Evolutionary conservation across 345 rosid genomes (phyloP).

Genomic region (Anastatica hierochuntica): DNA sequence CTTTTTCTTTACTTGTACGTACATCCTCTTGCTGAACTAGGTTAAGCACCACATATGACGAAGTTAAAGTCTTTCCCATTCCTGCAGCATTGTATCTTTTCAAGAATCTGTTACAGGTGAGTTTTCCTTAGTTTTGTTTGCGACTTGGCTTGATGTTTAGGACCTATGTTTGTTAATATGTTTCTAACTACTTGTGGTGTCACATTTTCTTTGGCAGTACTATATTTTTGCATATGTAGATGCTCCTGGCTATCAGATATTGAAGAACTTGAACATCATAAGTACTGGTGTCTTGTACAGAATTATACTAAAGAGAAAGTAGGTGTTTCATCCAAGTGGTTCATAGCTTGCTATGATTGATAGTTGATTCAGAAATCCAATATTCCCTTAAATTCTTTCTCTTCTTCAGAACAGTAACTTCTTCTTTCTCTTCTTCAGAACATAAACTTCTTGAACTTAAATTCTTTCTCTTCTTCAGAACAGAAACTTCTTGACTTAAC

Average conservation of each 20-base stretch:
- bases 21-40: constrained; percentile 33
- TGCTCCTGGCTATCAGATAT: constrained; percentile 96
- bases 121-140: background rate
- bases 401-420: too few species aligned
- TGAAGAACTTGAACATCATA: constrained; percentile 92
- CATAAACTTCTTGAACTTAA: too few species aligned
- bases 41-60: constrained; percentile 78
- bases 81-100: constrained; percentile 91
- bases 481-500: too few species aligned
- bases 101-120: constrained; percentile 92
- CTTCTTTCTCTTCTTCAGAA: too few species aligned
- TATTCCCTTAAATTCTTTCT: too few species aligned
- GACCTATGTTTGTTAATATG: background rate
- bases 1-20: background rate
- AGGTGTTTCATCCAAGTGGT: constrained; percentile 17
- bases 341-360: background rate
- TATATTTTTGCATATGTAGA: constrained; percentile 95
- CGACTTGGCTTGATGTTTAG: background rate
- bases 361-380: background rate
- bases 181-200: constrained; percentile 15
- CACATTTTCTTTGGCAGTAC: constrained; percentile 46
- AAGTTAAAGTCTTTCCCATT: constrained; percentile 83
- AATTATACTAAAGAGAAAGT: constrained; percentile 88
- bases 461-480: too few species aligned
- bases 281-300: constrained; percentile 90